Conservation (phyloP, 257 asterid genomes). For the Fraxinus anomala region DNA sequence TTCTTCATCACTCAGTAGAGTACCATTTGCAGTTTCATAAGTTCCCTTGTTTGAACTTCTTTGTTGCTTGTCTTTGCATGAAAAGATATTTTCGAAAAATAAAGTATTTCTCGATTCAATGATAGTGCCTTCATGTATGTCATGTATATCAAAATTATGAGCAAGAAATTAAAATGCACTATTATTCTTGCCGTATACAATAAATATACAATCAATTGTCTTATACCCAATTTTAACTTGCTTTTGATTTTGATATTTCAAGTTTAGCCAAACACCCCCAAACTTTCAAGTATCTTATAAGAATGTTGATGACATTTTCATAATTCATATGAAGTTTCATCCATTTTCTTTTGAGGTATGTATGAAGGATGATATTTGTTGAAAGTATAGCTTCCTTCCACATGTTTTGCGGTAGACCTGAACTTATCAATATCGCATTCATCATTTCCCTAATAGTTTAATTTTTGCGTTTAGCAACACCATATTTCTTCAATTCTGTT, state of each 20-base stretch:
- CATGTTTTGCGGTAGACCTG: neutral
- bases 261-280: too few species aligned
- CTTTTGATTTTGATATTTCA: too few species aligned
- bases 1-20: too few species aligned
- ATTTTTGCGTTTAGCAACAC: neutral
- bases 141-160: too few species aligned
- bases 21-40: too few species aligned
- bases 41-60: too few species aligned
- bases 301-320: neutral
- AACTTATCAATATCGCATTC: too few species aligned
- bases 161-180: neutral
- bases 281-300: neutral
- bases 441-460: too few species aligned
- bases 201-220: neutral
- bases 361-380: neutral
- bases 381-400: neutral
- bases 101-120: neutral
- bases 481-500: neutral
- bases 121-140: neutral
- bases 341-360: neutral
- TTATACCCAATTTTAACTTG: too few species aligned
- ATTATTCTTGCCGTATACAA: neutral
- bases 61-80: neutral
- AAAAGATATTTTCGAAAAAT: slow-evolving; percentile 3
- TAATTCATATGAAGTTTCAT: slow-evolving; percentile 5